Evolutionary conservation across 1,139 yeast genomes (phyloP), one percentile per base, ranked within the genome.

Genomic region (Lodderomyces elongisporus): DNA sequence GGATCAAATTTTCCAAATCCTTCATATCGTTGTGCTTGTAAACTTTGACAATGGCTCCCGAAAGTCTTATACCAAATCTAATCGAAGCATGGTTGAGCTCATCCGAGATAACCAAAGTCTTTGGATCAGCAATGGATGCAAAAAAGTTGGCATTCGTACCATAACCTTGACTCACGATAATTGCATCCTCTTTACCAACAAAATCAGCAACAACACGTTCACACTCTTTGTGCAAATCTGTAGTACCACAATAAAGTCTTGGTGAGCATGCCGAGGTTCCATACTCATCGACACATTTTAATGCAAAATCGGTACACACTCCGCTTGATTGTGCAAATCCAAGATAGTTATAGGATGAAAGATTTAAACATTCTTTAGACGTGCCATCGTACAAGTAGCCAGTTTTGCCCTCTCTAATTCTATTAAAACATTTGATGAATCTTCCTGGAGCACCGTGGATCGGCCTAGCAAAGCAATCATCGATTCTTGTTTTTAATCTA

Each of bases 311-410:
- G 5, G 97, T 88, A 60, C 99, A 91, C 37, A 70, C 74, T 42
- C 99, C 99, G 45, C 79, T 81, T 32, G 95, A 82, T 61, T 91
- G 98, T 18, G 96, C 98, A 62, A 93, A 91, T 1, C 99, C 99
- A 42, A 91, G 72, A 58, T 91, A 91, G 58, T 91, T 91, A 62
- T 91, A 91, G 2, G 95, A 82, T 2, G 95, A 80, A 44, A 93
- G 70, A 53, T 91, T 91, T 44, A 91, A 69, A 55, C 96, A 87
- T 45, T 83, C 83, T 7, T 76, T 73, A 4, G 80, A 69, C 12
- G 78, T 70, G 17, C 96, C 96, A 30, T 87, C 77, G 52, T 82
- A 85, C 26, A 74, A 68, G 54, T 74, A 85, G 44, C 57, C 69
- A 52, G 76, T 74, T 49, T 75, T 73, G 43, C 82, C 81, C 28